Conservation (phyloP, 148 eudicot species). For the Drosera capensis region DNA sequence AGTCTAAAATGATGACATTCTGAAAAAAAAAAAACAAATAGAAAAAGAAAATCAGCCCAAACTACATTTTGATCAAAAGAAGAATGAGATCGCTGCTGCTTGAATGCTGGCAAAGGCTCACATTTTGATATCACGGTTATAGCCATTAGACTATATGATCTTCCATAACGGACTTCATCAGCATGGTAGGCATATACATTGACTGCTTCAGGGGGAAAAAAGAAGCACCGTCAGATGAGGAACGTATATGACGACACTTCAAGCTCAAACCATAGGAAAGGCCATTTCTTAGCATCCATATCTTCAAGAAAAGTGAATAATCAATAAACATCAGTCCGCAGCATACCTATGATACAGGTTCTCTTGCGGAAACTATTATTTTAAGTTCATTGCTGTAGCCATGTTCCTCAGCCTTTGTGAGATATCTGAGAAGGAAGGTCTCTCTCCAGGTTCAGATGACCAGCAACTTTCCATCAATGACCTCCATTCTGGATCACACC, state of each 20-base stretch:
- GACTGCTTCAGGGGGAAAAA: too few species aligned
- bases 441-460: constrained; percentile 59
- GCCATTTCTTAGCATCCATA: constrained; percentile 12
- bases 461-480: constrained; percentile 89
- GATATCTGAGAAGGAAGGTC: constrained; percentile 86
- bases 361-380: constrained; percentile 26
- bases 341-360: constrained; percentile 6
- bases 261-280: too few species aligned
- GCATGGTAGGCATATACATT: neutral
- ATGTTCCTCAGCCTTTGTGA: constrained; percentile 83
- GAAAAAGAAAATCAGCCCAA: neutral
- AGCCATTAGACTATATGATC: neutral
- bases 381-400: constrained; percentile 94
- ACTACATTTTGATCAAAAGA: neutral
- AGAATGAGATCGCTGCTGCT: neutral
- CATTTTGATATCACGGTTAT: neutral
- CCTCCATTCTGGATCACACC: constrained; percentile 99
- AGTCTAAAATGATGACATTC: neutral
- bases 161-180: neutral
- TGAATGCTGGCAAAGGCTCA: neutral
- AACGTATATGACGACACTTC: too few species aligned
- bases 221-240: too few species aligned
- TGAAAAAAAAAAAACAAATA: neutral
- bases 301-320: neutral
- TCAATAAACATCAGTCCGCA: constrained; percentile 7